Conservation (phyloP, 805 yeast genomes). For the Sugiyamaella marilandica region DNA sequence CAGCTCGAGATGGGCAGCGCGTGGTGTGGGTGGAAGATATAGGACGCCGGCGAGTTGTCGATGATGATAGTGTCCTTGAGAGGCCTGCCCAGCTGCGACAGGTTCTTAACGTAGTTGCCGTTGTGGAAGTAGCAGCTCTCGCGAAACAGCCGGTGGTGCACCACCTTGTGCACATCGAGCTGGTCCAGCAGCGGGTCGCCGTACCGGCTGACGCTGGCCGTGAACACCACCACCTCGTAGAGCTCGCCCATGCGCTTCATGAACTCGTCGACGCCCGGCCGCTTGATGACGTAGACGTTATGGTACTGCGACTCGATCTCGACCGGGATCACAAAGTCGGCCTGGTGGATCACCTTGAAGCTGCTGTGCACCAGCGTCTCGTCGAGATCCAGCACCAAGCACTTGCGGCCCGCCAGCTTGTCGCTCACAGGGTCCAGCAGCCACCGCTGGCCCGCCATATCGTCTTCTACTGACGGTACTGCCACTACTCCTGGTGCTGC, state of each 20-base stretch:
- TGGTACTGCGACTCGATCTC: conserved; percentile 91
- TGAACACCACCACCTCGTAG: conserved; percentile 93
- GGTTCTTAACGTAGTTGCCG: conserved; percentile 90
- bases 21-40: conserved; percentile 95
- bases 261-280: conserved; percentile 98
- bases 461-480: background rate
- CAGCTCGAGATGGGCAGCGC: conserved; percentile 96
- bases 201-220: conserved; percentile 92
- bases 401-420: conserved; percentile 60
- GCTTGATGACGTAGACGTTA: conserved; percentile 90
- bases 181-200: conserved; percentile 94
- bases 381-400: conserved; percentile 86
- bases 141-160: conserved; percentile 90
- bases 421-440: conserved; percentile 49
- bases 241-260: conserved; percentile 74
- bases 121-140: conserved; percentile 92
- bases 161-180: conserved; percentile 65
- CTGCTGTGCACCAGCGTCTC: conserved; percentile 96
- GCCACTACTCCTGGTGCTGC: background rate
- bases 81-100: conserved; percentile 92
- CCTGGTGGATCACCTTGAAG: conserved; percentile 83
- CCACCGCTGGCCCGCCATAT: conserved; percentile 8
- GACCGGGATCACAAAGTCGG: conserved; percentile 96
- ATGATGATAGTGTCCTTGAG: conserved; percentile 78
- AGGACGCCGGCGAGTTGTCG: conserved; percentile 98